Conservation (phyloP, 2,329 filamentous ascomycete species). For the Epichloe baconii region DNA sequence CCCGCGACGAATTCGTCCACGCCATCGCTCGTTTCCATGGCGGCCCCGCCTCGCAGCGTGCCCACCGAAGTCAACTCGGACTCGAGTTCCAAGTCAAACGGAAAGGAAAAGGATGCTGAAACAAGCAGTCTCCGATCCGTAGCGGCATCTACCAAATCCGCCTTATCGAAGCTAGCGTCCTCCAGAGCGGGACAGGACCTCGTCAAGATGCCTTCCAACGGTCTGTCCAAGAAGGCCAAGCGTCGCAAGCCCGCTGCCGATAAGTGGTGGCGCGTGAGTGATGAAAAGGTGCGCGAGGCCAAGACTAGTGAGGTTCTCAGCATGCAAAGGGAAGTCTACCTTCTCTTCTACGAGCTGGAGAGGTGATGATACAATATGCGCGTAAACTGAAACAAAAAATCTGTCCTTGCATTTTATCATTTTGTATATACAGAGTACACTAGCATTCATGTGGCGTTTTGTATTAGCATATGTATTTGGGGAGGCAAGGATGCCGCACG, state of each 20-base stretch:
- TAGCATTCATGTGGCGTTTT: neutral
- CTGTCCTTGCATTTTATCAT: neutral
- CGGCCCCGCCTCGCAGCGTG: conserved; percentile 19
- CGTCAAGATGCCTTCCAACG: conserved; percentile 10
- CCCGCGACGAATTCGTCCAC: conserved; percentile 21
- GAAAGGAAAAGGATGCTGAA: conserved; percentile 31
- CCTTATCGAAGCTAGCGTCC: conserved; percentile 34
- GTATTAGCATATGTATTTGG: neutral
- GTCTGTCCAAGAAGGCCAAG: conserved; percentile 26
- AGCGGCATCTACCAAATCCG: conserved; percentile 42
- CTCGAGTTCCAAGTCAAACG: conserved; percentile 15
- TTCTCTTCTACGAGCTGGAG: conserved; percentile 90
- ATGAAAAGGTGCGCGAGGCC: conserved; percentile 90
- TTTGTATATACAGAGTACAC: neutral
- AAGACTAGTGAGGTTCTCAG: conserved; percentile 82
- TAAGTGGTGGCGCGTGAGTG: conserved; percentile 93
- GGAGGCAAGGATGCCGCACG: neutral
- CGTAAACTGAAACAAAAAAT: no score
- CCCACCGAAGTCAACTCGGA: conserved; percentile 16
- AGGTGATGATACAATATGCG: conserved; percentile 19
- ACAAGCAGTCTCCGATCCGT: conserved; percentile 42
- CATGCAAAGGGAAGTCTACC: conserved; percentile 92
- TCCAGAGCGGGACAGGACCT: conserved; percentile 18
- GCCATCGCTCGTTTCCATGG: conserved; percentile 23
- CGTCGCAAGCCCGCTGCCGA: conserved; percentile 49